Percentiles rank a stretch among this genome's conserved stretches.
Evolutionary conservation across 257 asterid genomes (phyloP).

Genomic region (Jaltomata sinuosa): DNA sequence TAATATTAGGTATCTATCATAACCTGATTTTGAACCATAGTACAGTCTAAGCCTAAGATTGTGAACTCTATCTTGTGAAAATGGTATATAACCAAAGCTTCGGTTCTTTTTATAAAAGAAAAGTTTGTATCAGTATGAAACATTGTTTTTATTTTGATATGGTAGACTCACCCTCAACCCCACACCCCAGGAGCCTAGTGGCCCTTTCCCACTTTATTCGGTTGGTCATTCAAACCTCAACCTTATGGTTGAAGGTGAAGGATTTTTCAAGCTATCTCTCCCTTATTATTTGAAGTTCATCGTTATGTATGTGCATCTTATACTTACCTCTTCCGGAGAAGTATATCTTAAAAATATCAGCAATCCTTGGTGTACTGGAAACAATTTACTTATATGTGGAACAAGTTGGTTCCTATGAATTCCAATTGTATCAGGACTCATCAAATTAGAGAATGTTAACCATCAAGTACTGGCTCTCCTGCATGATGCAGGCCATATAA

Average conservation of each 20-base stretch:
- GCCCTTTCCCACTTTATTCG: not conserved
- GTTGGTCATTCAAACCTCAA: not conserved
- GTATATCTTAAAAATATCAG: not conserved
- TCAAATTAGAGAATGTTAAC: not conserved
- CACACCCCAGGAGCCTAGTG: not conserved
- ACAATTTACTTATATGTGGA: not conserved
- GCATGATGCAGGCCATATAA: not conserved
- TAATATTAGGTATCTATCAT: not conserved
- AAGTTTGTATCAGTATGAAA: not conserved
- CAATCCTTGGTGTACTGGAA: not conserved
- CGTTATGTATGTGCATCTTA: not conserved
- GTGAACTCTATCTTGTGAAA: not conserved
- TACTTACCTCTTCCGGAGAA: not conserved
- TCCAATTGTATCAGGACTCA: not conserved
- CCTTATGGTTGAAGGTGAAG: not conserved
- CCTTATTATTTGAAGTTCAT: not conserved
- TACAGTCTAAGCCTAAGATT: not conserved
- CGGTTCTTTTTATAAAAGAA: not conserved
- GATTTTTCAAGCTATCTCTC: not conserved
- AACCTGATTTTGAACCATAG: not conserved
- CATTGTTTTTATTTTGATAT: not conserved
- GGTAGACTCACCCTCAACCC: not conserved
- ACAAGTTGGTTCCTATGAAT: not conserved
- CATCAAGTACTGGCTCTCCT: not conserved
- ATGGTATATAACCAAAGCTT: not conserved